A percentile compares a stretch with the other conserved stretches of the same genome.
phyloP scores from a whole-genome alignment of 495 filamentous ascomycete species.

The Chaetomium tenue region DNA sequence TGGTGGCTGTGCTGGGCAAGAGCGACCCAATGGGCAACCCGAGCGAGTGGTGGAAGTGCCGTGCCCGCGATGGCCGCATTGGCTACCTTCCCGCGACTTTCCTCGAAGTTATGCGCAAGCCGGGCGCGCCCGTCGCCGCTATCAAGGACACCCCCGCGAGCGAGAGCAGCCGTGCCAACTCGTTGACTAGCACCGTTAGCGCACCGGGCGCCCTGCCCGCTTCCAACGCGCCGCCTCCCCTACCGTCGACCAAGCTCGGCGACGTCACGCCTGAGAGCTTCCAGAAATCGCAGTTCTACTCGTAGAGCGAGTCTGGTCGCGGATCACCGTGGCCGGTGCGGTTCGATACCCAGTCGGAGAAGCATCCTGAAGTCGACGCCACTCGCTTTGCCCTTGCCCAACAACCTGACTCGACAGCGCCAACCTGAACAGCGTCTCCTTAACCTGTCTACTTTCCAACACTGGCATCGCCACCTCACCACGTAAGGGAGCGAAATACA shows the following conservation, averaged over 20 bases:
- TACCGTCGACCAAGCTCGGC: constrained; percentile 58
- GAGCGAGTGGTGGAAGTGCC: constrained; percentile 95
- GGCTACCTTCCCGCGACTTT: constrained; percentile 90
- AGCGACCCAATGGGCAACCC: constrained; percentile 88
- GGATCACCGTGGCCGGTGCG: too few species aligned
- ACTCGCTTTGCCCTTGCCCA: neutral
- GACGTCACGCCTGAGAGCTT: constrained; percentile 82
- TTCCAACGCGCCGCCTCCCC: constrained; percentile 44
- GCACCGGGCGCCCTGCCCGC: constrained; percentile 40
- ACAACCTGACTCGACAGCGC: neutral
- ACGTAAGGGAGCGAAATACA: neutral
- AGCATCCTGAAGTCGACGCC: neutral
- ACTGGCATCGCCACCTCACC: neutral
- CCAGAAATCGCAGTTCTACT: constrained; percentile 85
- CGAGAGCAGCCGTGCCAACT: constrained; percentile 50
- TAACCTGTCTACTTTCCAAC: neutral
- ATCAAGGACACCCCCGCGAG: constrained; percentile 58
- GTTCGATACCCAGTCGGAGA: too few species aligned
- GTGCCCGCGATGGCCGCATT: constrained; percentile 84
- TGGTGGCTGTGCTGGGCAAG: constrained; percentile 92
- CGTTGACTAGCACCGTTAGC: constrained; percentile 44
- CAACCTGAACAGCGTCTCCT: neutral
- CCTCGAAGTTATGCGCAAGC: constrained; percentile 74
- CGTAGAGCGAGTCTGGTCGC: constrained; percentile 39
- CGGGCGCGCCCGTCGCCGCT: constrained; percentile 44